Conservation (phyloP, 2,329 filamentous ascomycete genomes). For the Xylaria sp. region DNA sequence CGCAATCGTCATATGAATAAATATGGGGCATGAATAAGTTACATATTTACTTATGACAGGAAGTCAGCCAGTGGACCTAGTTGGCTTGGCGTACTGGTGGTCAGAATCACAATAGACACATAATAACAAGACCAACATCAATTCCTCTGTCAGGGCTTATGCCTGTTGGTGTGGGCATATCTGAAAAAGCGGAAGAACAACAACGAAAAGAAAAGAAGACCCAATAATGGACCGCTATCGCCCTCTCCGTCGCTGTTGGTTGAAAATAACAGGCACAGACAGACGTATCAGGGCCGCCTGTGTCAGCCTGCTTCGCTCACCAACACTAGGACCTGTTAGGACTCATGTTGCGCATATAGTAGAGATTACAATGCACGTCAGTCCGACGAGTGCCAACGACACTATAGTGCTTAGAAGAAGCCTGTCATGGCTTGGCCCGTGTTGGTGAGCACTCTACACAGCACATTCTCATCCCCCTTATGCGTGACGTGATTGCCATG, state of each 20-base stretch:
- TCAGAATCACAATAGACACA: background rate
- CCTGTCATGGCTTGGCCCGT: slow-evolving; percentile 11
- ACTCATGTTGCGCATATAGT: slow-evolving; percentile 26
- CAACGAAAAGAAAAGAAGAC: background rate
- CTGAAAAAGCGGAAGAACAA: background rate
- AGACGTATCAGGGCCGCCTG: background rate
- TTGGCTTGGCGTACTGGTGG: slow-evolving; percentile 15
- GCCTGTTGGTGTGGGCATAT: slow-evolving; percentile 15
- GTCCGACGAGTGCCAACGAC: slow-evolving; percentile 14
- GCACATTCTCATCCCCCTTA: background rate
- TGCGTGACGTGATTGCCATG: slow-evolving; percentile 18
- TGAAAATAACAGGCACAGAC: slow-evolving; percentile 8
- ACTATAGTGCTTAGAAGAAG: slow-evolving; percentile 31
- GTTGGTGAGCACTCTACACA: slow-evolving; percentile 9
- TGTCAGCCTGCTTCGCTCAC: slow-evolving; percentile 20
- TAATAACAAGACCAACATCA: slow-evolving; percentile 2
- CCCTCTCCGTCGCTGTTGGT: slow-evolving; percentile 15
- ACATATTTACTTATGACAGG: background rate
- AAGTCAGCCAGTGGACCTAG: slow-evolving; percentile 14
- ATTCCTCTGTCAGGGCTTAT: background rate
- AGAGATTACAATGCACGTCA: slow-evolving; percentile 26
- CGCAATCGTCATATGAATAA: slow-evolving; percentile 13
- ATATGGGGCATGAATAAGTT: background rate
- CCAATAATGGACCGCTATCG: background rate
- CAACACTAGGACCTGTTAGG: slow-evolving; percentile 31